phyloP scores from a whole-genome alignment of 139 green algal species.

The Axilococcus clingmanii region DNA sequence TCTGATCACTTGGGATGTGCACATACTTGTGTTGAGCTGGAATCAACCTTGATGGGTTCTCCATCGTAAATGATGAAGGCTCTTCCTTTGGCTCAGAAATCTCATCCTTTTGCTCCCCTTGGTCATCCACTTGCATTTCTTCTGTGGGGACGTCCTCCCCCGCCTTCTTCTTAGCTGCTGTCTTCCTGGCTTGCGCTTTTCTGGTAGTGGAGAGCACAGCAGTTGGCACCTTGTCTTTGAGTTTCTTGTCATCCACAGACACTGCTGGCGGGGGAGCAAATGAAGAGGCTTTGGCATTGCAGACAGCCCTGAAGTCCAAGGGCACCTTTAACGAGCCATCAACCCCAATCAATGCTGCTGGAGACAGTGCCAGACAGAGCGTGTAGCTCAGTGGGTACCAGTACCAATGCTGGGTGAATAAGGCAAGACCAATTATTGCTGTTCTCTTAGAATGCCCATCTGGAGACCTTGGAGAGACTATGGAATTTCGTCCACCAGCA shows the following conservation, averaged over 20 bases:
- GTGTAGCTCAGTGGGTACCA: conserved; percentile 96
- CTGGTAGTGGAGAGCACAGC: conserved; percentile 93
- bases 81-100: conserved; percentile 21
- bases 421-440: conserved; percentile 70
- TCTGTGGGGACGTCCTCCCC: conserved; percentile 30
- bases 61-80: conserved; percentile 45
- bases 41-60: conserved; percentile 81
- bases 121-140: conserved; percentile 6
- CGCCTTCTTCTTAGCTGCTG: conserved; percentile 65
- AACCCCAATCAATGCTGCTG: conserved; percentile 81
- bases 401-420: conserved; percentile 99
- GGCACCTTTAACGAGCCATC: conserved; percentile 41
- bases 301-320: conserved; percentile 11
- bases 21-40: conserved; percentile 64
- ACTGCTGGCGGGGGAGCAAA: conserved; percentile 86
- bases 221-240: conserved; percentile 63
- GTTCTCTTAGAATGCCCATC: conserved; percentile 73
- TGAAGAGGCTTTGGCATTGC: conserved; percentile 43
- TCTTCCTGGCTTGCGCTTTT: conserved; percentile 66
- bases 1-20: conserved; percentile 8
- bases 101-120: conserved; percentile 10
- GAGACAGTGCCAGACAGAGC: conserved; percentile 71
- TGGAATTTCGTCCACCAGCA: conserved; percentile 87
- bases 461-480: conserved; percentile 60
- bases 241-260: conserved; percentile 28